These are phyloP conservation scores for Thermochaetoides dissita DNA, from an alignment of 2,329 filamentous ascomycete species.

Conservation along the genomic window DNA sequence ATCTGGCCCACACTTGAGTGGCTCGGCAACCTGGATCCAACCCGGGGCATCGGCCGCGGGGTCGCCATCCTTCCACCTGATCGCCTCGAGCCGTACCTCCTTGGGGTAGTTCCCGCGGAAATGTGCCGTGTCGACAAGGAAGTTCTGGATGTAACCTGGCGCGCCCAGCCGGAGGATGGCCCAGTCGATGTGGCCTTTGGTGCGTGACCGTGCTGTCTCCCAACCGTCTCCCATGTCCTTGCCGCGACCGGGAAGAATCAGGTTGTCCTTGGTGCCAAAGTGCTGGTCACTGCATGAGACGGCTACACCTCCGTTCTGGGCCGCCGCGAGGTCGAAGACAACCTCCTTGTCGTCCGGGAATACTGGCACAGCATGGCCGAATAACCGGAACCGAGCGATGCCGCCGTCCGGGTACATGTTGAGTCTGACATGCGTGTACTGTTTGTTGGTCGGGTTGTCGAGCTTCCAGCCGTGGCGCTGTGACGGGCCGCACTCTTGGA, in stretches of 20 bases:
- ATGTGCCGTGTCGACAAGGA: slow-evolving; percentile 68
- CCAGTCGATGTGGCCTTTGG: slow-evolving; percentile 64
- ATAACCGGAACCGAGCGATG: slow-evolving; percentile 67
- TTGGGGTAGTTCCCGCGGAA: slow-evolving; percentile 77
- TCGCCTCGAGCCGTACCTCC: slow-evolving; percentile 52
- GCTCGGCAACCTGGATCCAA: slow-evolving; percentile 53
- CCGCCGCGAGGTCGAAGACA: slow-evolving; percentile 62
- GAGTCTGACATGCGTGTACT: slow-evolving; percentile 65
- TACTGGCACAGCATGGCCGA: slow-evolving; percentile 61
- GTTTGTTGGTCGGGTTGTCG: slow-evolving; percentile 41
- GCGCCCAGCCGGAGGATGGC: slow-evolving; percentile 61
- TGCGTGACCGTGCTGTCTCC: slow-evolving; percentile 67
- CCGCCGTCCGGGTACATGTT: slow-evolving; percentile 81
- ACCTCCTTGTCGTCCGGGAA: slow-evolving; percentile 53
- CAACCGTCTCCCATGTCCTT: slow-evolving; percentile 82
- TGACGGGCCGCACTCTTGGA: slow-evolving; percentile 59
- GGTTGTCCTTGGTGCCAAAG: slow-evolving; percentile 68
- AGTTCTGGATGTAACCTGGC: slow-evolving; percentile 46
- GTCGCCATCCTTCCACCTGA: slow-evolving; percentile 39
- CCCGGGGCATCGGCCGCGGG: slow-evolving; percentile 41
- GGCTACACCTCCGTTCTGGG: slow-evolving; percentile 65
- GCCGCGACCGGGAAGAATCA: slow-evolving; percentile 64
- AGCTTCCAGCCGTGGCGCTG: slow-evolving; percentile 64
- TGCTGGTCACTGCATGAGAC: slow-evolving; percentile 70
- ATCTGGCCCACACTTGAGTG: slow-evolving; percentile 59